Conservation (phyloP, 1,284 basidiomycete genomes). For the Quambalaria eucalypti region DNA sequence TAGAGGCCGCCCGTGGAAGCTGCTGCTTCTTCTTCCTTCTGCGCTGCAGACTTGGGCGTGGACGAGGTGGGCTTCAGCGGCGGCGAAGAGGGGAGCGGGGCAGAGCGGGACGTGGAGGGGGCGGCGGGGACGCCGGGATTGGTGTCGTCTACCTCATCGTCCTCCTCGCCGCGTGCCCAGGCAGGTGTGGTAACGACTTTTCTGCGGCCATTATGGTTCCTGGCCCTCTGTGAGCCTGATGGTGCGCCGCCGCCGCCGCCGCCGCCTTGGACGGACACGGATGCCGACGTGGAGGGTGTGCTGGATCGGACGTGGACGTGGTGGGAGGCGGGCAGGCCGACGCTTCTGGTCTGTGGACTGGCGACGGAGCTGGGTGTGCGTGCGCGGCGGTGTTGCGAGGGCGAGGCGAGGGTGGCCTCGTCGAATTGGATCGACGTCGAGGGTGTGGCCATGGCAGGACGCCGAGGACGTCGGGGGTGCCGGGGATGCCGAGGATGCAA, state of each 20-base stretch:
- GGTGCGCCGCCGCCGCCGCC: not conserved
- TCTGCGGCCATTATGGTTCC: not conserved
- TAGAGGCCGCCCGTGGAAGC: too few relatives aligned
- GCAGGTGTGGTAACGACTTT: not conserved
- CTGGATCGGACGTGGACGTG: too few relatives aligned
- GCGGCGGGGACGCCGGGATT: not conserved
- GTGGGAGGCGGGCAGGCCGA: not conserved
- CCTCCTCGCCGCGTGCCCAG: not conserved
- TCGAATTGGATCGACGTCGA: not conserved
- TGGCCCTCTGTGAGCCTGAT: not conserved
- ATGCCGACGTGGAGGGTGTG: too few relatives aligned
- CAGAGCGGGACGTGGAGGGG: not conserved
- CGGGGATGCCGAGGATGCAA: not conserved
- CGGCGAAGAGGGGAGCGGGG: not conserved
- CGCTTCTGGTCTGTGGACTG: not conserved
- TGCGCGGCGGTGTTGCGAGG: not conserved
- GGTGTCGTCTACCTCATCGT: too few relatives aligned
- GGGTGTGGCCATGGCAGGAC: not conserved
- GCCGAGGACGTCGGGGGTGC: not conserved
- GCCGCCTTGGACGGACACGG: not conserved
- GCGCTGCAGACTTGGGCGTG: slow-evolving; percentile 10
- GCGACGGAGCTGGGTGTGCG: not conserved
- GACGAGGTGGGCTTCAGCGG: not conserved
- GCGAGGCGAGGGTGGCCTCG: not conserved
- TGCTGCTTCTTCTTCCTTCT: slow-evolving; percentile 13